Conservation (phyloP, 164 flowering plant genomes). For the Magnolia kwangsiensis region DNA sequence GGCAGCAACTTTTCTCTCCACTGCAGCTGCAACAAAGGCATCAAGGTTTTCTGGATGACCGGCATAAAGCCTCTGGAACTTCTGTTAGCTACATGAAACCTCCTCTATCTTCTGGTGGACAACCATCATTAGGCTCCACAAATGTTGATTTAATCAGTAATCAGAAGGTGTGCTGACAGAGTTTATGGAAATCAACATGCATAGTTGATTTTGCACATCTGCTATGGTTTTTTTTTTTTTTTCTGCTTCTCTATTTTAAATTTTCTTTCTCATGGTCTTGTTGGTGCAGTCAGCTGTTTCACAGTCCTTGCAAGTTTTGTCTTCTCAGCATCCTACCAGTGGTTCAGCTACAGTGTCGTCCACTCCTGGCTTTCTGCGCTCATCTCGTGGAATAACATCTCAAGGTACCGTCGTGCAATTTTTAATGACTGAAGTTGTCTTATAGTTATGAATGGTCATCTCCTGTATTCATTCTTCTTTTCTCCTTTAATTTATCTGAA, state of each 20-base stretch:
- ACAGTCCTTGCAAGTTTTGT: constrained; percentile 26
- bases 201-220: not conserved
- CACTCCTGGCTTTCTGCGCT: constrained; percentile 59
- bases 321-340: constrained; percentile 42
- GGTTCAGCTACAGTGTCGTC: constrained; percentile 38
- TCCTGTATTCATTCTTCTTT: not conserved
- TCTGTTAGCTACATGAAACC: constrained; percentile 46
- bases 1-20: constrained; percentile 51
- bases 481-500: too few species aligned
- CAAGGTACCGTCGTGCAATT: constrained; percentile 39
- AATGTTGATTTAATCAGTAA: constrained; percentile 31
- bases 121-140: constrained; percentile 29
- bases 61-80: constrained; percentile 39
- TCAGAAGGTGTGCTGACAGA: constrained; percentile 48
- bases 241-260: not conserved
- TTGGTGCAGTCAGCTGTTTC: constrained; percentile 11
- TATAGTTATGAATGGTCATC: not conserved
- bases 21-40: constrained; percentile 61
- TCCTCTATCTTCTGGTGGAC: constrained; percentile 41
- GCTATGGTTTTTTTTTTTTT: not conserved
- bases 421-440: constrained; percentile 1
- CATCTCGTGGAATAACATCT: constrained; percentile 61
- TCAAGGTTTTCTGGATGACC: constrained; percentile 55
- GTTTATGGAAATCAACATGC: not conserved
- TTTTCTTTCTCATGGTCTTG: not conserved